Conservation (phyloP, 1,139 yeast genomes). For the Blastobotrys malaysiensis region DNA sequence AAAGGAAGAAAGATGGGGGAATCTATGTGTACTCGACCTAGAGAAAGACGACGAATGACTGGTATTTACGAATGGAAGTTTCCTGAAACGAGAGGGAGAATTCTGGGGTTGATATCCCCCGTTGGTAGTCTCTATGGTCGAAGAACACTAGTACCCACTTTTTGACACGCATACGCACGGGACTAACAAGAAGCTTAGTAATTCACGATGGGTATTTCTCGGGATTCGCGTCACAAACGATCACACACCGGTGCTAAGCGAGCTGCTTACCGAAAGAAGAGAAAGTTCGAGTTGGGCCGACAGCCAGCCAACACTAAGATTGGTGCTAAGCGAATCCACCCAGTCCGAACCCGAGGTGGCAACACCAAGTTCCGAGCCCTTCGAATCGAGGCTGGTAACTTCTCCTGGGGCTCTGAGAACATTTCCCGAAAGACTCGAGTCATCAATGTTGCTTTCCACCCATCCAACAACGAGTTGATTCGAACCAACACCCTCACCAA, state of each 20-base stretch:
- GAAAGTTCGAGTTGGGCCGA: constrained; percentile 99
- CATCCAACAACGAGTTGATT: constrained; percentile 98
- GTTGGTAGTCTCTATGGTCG: not conserved
- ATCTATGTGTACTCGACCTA: not conserved
- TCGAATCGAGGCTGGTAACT: constrained; percentile 99
- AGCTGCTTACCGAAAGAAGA: constrained; percentile 99
- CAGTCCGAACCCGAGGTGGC: constrained; percentile 99
- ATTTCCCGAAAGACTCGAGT: constrained; percentile 98
- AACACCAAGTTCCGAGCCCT: constrained; percentile 99
- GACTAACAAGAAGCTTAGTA: not conserved
- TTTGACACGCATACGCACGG: not conserved
- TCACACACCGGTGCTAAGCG: constrained; percentile 99
- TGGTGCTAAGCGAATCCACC: constrained; percentile 97
- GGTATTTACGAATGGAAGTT: not conserved
- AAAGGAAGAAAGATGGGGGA: not conserved
- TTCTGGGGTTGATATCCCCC: no score
- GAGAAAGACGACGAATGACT: not conserved
- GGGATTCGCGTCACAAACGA: constrained; percentile 99
- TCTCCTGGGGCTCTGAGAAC: constrained; percentile 99
- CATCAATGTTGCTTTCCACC: constrained; percentile 97
- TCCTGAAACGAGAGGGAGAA: not conserved
- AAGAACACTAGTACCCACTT: not conserved
- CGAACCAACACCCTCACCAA: constrained; percentile 99
- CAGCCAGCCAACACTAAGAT: constrained; percentile 99
- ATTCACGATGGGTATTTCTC: constrained; percentile 90